Evolutionary conservation across 2,329 filamentous ascomycete genomes (phyloP).

Genomic region (Aspergillus fumigatus): DNA sequence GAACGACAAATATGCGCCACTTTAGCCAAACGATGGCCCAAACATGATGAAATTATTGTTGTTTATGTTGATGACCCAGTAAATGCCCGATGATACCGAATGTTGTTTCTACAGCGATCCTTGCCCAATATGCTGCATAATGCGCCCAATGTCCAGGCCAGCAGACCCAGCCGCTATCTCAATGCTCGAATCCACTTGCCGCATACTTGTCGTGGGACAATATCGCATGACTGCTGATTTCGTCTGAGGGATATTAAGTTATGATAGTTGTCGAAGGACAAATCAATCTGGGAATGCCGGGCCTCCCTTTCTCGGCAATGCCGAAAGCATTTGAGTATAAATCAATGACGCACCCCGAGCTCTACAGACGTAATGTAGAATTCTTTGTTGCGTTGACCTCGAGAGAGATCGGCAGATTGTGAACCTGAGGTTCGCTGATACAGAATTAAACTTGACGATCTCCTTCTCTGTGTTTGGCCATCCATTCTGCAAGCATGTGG

Average conservation of each 20-base stretch:
- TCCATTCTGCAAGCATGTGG: constrained; percentile 6
- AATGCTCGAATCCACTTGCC: neutral
- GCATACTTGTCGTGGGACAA: neutral
- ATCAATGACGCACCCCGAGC: constrained; percentile 2
- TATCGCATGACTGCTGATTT: constrained; percentile 8
- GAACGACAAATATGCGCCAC: constrained; percentile 8
- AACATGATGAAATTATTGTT: neutral
- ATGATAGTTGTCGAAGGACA: constrained; percentile 1
- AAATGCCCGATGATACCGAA: constrained; percentile 1
- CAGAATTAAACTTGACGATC: constrained; percentile 1
- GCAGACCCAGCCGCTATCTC: constrained; percentile 5
- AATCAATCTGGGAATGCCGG: neutral
- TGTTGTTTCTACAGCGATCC: constrained; percentile 3
- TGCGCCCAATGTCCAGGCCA: neutral
- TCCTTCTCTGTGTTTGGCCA: neutral
- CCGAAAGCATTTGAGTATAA: constrained; percentile 6
- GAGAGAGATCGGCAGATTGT: neutral
- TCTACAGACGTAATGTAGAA: neutral
- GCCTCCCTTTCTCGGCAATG: neutral
- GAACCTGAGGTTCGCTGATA: neutral
- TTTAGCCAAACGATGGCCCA: neutral
- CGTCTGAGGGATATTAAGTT: neutral
- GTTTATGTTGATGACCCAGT: neutral
- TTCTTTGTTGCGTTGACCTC: neutral
- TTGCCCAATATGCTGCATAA: neutral